Base-by-base conservation (phyloP, 495 filamentous ascomycete species). In the Xylaria bambusicola region DNA sequence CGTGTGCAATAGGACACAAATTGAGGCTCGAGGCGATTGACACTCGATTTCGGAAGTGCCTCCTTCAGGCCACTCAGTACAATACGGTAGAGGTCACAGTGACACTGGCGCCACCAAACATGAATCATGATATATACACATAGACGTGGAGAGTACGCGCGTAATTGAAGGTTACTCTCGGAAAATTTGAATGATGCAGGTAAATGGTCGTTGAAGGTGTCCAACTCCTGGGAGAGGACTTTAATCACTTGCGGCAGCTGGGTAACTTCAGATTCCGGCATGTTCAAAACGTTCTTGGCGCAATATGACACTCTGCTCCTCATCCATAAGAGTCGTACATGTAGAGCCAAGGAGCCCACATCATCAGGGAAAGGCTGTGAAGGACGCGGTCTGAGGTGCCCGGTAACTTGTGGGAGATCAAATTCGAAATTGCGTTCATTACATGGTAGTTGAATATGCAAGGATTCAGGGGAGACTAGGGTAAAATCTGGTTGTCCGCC, bases 341-440 rank as follows among this genome's bases (percentile, higher is more conserved):
- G 75, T 26, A 80, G 66, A n/a, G 76, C 78, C 44, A 79, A 64
- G 40, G 77, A 76, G 5, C 79, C 78, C 6, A 80, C 65, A n/a
- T 78, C 77, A 17, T 80, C 77, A 1, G 74, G 71, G 1, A 80
- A 72, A 1, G 71, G 64, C 1, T 60, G 66, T 0, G 73, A 69
- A 0, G 62, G 66, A 1, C 76, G 71, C 0, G 71, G 69, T 15
- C 69, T 65, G 6, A 80, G 71, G 35, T 71, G 67, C 52, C 79
- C 79, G 6, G 79, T 80, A 2, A 68, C 63, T 58, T 78, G 75
- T 0, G 79, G 76, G 7, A 80, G 70, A 63, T 80, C 79, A 56
- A 80, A 77, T 59, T 80, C 78, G 33, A 82, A 82, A 59, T 80
- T 78, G 7, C 77, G 75, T 62, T 82, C 79, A 63, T 78, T 82